Evolutionary conservation across 1,284 basidiomycete species (phyloP).

Genomic region (Cryptococcus wingfieldii): DNA sequence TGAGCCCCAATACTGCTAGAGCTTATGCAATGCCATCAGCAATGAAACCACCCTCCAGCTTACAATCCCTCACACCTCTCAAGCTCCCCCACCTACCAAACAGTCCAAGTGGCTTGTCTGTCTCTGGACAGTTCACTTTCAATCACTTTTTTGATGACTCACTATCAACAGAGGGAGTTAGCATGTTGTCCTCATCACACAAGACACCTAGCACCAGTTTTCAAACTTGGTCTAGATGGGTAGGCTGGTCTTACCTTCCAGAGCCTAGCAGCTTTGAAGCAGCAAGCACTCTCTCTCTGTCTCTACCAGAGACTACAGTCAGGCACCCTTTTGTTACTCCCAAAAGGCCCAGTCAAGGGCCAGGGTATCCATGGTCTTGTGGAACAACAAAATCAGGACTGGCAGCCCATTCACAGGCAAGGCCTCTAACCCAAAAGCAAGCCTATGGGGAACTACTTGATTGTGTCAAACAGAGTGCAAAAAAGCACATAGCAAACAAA

Average conservation of each 20-base stretch:
- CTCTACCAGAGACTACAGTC: too few relatives aligned
- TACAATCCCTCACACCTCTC: not conserved
- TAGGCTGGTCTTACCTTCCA: conserved; percentile 14
- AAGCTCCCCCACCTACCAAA: conserved; percentile 2
- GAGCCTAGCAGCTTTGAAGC: not conserved
- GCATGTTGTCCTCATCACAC: not conserved
- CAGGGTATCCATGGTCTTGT: not conserved
- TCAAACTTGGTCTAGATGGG: conserved; percentile 3
- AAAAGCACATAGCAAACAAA: not conserved
- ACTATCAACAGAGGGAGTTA: not conserved
- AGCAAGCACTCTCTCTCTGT: not conserved
- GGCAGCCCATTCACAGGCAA: not conserved
- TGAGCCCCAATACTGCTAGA: not conserved
- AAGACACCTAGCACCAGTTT: not conserved
- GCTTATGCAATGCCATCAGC: not conserved
- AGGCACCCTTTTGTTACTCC: too few relatives aligned
- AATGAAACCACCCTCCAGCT: not conserved
- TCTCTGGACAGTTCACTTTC: conserved; percentile 4
- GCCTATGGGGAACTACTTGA: not conserved
- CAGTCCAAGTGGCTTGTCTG: not conserved
- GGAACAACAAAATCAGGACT: not conserved
- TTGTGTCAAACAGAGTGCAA: not conserved
- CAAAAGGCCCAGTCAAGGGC: not conserved
- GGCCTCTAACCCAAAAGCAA: not conserved
- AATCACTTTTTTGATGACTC: conserved; percentile 9